Evolutionary conservation across 2,329 filamentous ascomycete genomes (phyloP).

Genomic region (Diaporthe vaccinii): DNA sequence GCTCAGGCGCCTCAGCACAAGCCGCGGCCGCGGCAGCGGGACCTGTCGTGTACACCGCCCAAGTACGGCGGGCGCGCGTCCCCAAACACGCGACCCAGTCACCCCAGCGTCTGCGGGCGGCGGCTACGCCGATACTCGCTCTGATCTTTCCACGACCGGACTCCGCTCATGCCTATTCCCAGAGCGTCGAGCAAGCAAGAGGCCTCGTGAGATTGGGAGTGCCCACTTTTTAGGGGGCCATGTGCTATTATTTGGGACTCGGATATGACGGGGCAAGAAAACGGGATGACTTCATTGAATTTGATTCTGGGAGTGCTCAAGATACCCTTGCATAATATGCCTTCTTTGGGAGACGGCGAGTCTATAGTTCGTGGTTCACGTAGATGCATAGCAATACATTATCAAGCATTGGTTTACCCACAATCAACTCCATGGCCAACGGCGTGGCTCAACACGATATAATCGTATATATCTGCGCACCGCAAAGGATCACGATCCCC

Average conservation of each 20-base stretch:
- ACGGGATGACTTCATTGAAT: background rate
- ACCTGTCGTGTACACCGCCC: background rate
- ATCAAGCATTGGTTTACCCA: background rate
- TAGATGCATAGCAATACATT: background rate
- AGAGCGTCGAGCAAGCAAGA: background rate
- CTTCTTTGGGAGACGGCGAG: background rate
- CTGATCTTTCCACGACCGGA: background rate
- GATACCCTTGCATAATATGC: constrained; percentile 30
- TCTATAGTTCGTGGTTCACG: background rate
- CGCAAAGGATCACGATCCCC: background rate
- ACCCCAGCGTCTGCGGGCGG: constrained; percentile 29
- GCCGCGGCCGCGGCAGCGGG: background rate
- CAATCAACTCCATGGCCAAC: background rate
- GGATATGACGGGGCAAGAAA: background rate
- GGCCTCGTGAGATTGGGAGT: background rate
- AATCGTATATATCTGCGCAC: background rate
- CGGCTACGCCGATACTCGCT: constrained; percentile 22
- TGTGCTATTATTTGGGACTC: constrained; percentile 9
- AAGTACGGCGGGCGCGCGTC: background rate
- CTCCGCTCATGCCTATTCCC: background rate
- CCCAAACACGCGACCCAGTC: background rate
- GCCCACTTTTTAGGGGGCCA: background rate
- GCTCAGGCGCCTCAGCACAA: background rate
- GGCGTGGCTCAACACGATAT: too few relatives aligned
- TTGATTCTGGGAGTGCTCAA: background rate